These are phyloP conservation scores for Epicoccum sorghinum DNA, from an alignment of 2,329 filamentous ascomycete species.

Conservation along the genomic window DNA sequence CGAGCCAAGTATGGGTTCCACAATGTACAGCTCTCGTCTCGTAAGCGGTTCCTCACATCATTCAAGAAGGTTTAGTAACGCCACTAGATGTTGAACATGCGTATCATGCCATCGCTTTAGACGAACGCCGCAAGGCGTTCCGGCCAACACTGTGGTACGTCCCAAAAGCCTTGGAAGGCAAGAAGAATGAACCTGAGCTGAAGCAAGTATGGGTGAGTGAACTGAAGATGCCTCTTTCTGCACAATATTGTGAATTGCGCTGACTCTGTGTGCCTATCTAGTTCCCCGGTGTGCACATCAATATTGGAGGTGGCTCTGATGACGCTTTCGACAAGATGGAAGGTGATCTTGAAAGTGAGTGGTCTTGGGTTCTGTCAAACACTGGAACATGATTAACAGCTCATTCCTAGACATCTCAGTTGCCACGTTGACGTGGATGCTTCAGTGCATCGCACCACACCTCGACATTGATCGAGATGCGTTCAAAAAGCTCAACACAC, in stretches of 20 bases:
- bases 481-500: no score
- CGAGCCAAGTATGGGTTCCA: constrained; percentile 42
- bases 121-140: constrained; percentile 60
- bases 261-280: neutral
- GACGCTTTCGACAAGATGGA: constrained; percentile 40
- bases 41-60: constrained; percentile 26
- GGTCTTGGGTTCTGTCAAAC: fast-evolving
- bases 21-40: constrained; percentile 40
- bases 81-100: constrained; percentile 56
- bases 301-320: constrained; percentile 57
- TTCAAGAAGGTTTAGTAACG: constrained; percentile 18
- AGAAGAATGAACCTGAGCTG: constrained; percentile 44
- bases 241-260: no score
- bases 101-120: constrained; percentile 61
- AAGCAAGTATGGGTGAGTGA: constrained; percentile 57
- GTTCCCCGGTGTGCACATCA: constrained; percentile 60
- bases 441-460: constrained; percentile 54
- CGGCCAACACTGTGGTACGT: constrained; percentile 59
- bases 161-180: constrained; percentile 24
- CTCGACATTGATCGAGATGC: no score
- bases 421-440: constrained; percentile 62
- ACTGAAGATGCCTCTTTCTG: neutral
- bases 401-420: constrained; percentile 48
- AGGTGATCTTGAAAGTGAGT: constrained; percentile 42
- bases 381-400: neutral